Evolutionary conservation across 305 asterid genomes (phyloP).

Genomic region (Rubia peregrina): DNA sequence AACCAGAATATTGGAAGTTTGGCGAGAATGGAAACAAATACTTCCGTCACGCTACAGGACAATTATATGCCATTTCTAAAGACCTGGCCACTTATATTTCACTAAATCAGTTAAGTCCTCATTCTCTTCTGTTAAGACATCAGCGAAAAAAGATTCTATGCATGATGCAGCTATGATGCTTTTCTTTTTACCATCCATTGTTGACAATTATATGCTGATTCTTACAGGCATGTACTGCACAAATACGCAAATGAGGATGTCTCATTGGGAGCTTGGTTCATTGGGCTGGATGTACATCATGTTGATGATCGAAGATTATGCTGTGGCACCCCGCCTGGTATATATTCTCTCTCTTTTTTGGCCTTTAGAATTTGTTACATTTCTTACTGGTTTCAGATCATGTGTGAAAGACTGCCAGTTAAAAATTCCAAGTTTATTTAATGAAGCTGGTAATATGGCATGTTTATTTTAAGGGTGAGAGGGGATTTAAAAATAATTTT

Average conservation of each 20-base stretch:
- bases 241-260: conserved; percentile 93
- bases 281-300: conserved; percentile 79
- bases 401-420: background rate
- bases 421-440: background rate
- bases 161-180: background rate
- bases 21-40: conserved; percentile 92
- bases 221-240: conserved; percentile 69
- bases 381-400: background rate
- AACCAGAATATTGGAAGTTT: conserved; percentile 93
- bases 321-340: conserved; percentile 92
- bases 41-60: conserved; percentile 94
- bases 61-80: conserved; percentile 79
- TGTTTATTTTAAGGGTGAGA: background rate
- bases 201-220: conserved; percentile 9
- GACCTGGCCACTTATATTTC: conserved; percentile 75
- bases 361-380: background rate
- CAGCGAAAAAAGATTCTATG: background rate
- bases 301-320: conserved; percentile 82
- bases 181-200: background rate
- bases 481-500: background rate
- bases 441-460: background rate
- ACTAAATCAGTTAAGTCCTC: conserved; percentile 42
- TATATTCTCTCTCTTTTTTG: background rate
- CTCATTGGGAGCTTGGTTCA: conserved; percentile 91
- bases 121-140: background rate